Percentiles rank a stretch among this genome's conserved stretches.
These are phyloP conservation scores for Botrytis elliptica DNA, from an alignment of 2,329 filamentous ascomycete genomes.

Conservation along the genomic window DNA sequence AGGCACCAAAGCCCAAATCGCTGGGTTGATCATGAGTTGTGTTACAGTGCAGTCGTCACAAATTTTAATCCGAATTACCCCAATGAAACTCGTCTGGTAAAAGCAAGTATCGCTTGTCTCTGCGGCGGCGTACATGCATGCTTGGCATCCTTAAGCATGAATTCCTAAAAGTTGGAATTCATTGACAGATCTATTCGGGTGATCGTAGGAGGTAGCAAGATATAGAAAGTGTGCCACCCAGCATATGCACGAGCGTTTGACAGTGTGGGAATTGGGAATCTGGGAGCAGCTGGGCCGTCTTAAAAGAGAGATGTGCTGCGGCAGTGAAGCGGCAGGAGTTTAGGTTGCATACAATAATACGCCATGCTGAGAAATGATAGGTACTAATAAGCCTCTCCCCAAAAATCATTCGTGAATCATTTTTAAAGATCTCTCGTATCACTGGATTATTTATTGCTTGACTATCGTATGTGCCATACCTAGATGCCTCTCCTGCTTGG, in stretches of 20 bases:
- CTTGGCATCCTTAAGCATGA: background rate
- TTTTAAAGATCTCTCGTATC: background rate
- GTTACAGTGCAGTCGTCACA: conserved; percentile 16
- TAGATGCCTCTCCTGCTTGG: background rate
- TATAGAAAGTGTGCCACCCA: conserved; percentile 3
- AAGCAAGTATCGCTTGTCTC: background rate
- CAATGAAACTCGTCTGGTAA: background rate
- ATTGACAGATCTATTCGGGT: background rate
- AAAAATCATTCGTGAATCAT: background rate
- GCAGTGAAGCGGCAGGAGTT: conserved; percentile 17
- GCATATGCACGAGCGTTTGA: conserved; percentile 21
- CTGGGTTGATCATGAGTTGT: conserved; percentile 13
- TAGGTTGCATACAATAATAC: conserved; percentile 6
- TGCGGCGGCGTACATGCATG: conserved; percentile 5
- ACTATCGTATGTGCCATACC: background rate
- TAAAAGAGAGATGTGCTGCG: background rate
- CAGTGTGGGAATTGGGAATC: conserved; percentile 4
- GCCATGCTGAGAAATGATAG: background rate
- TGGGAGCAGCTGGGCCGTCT: conserved; percentile 11
- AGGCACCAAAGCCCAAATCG: conserved; percentile 15
- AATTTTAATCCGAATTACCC: background rate
- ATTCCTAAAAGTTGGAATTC: background rate
- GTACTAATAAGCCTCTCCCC: background rate
- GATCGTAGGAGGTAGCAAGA: background rate
- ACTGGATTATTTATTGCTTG: background rate